These are phyloP conservation scores for Kewa caespitosa DNA, from an alignment of 179 eudicot species.

Conservation along the genomic window DNA sequence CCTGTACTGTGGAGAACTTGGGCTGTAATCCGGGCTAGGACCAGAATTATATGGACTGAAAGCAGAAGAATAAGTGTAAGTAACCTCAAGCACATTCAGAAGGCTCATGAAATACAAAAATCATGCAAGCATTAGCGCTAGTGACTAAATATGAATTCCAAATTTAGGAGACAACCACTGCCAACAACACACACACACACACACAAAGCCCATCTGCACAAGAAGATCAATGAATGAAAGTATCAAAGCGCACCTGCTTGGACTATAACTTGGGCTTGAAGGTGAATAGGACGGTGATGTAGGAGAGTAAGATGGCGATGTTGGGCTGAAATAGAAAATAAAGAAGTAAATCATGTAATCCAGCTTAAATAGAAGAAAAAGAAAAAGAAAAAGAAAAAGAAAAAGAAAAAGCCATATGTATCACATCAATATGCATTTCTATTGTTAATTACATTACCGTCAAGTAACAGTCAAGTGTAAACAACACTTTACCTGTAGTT, in stretches of 20 bases:
- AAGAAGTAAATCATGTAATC: neutral
- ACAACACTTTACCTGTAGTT: conserved; percentile 39
- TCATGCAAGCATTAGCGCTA: too few relatives aligned
- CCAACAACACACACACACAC: neutral
- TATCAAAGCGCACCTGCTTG: conserved; percentile 64
- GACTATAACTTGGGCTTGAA: conserved; percentile 90
- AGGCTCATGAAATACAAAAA: neutral
- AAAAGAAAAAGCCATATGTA: too few relatives aligned
- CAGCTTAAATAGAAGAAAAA: neutral
- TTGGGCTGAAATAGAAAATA: conserved; percentile 38
- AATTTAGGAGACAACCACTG: neutral
- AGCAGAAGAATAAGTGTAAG: conserved; percentile 14
- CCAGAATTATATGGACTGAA: conserved; percentile 83
- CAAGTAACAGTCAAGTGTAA: conserved; percentile 2
- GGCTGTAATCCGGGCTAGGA: conserved; percentile 83
- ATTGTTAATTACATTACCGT: neutral
- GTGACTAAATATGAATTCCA: neutral
- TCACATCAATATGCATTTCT: neutral
- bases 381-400: neutral
- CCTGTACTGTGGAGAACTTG: conserved; percentile 97
- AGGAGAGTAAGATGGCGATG: conserved; percentile 93
- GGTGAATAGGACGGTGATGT: conserved; percentile 94
- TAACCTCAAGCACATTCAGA: neutral
- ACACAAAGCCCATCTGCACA: neutral
- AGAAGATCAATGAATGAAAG: neutral